Base-by-base conservation (phyloP, 2,329 filamentous ascomycete genomes). In the Chaetomiaceae sp. region DNA sequence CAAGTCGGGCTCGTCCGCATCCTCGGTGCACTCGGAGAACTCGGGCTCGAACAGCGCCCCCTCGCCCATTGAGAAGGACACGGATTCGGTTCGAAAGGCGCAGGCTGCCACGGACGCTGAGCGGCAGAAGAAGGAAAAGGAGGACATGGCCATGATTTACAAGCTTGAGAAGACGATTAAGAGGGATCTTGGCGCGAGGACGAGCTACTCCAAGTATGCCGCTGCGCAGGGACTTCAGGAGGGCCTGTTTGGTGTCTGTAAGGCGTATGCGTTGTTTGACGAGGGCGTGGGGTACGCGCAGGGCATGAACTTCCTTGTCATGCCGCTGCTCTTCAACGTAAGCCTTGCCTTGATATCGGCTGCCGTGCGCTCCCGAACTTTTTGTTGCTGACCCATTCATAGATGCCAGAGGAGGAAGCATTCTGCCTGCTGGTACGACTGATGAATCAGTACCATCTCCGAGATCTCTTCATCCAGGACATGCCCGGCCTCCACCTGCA, bases 301-400 rank as follows among this genome's bases (percentile, higher is more conserved):
- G 66, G 93, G 93, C 62, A 96, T 98, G 86, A 98, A 97, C 63
- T 98, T 98, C 61, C 80, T 98, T 49, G 86, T 89, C 39, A 97
- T 97, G 89, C 93, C 94, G 19, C 67, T 98, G 15, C 73, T 98
- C 1, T 96, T 98, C 70, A 97, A 96, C 64, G 83, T 86, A 69
- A 73, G 82, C 65, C 39, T 24, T 3, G 14, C 20, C 5, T 17
- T 2, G 37, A 10, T 15, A 20, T 10, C 6, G 14, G 32, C 9
- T 12, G 27, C 17, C 2, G 15, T 3, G 14, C 3, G 4, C 10
- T 19, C 34, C 8, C 17, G 17, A 30, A 17, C 8, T 11, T 4
- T 22, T n/a, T 15, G 32, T 45, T 39, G 22, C 43, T 37, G 9
- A 47, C 38, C 18, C 6, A 48, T 38, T 49, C 37, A 48, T 60